Evolutionary conservation across 768 basidiomycete species (phyloP).

Genomic region (Mycena leptocephala): DNA sequence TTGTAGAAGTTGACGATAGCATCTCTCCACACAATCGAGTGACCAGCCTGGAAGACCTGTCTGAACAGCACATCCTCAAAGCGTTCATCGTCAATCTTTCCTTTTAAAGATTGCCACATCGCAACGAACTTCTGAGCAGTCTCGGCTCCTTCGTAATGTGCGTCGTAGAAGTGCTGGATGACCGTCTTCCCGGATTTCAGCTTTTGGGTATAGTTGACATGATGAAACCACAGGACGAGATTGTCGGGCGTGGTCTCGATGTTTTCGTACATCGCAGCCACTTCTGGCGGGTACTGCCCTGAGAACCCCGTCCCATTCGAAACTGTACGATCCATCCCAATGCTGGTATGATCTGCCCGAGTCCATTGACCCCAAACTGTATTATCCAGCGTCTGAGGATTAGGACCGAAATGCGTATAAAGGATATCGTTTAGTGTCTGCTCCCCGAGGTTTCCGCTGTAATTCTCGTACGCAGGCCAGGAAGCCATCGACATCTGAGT

Average conservation of each 20-base stretch:
- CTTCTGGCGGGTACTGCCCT: constrained; percentile 36
- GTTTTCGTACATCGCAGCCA: constrained; percentile 29
- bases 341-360: constrained; percentile 29
- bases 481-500: constrained; percentile 35
- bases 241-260: constrained; percentile 32
- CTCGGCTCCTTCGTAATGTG: constrained; percentile 37
- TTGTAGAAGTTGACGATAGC: constrained; percentile 33
- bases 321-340: constrained; percentile 37
- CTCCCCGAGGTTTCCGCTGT: constrained; percentile 35
- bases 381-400: constrained; percentile 35
- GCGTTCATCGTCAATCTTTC: constrained; percentile 33
- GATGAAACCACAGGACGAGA: constrained; percentile 35
- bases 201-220: constrained; percentile 36
- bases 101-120: constrained; percentile 31
- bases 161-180: constrained; percentile 38
- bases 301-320: constrained; percentile 37
- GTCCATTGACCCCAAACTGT: constrained; percentile 35
- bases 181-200: constrained; percentile 35
- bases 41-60: constrained; percentile 34
- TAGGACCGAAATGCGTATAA: constrained; percentile 35
- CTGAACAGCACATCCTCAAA: constrained; percentile 34
- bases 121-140: constrained; percentile 26
- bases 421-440: constrained; percentile 37
- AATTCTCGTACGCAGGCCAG: constrained; percentile 38
- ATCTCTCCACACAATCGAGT: constrained; percentile 34